These are phyloP conservation scores for Arabidopsis suecica DNA, from an alignment of 345 rosid genomes.

Conservation along the genomic window DNA sequence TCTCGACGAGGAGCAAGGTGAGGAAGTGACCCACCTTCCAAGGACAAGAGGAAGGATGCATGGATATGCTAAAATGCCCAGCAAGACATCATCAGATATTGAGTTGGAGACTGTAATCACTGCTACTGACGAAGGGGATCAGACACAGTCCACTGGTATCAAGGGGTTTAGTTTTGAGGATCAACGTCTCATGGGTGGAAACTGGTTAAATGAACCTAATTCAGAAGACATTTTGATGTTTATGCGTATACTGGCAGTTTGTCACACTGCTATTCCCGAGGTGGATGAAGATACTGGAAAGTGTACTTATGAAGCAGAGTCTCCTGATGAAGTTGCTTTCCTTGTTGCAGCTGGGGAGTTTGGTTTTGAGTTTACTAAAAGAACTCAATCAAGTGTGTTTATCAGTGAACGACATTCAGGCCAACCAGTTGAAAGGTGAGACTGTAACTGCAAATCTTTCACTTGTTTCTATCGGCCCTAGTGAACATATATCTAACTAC, in stretches of 20 bases:
- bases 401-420: constrained; percentile 51
- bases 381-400: constrained; percentile 68
- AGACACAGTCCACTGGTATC: constrained; percentile 39
- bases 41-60: constrained; percentile 33
- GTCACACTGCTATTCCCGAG: constrained; percentile 75
- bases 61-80: constrained; percentile 39
- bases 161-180: constrained; percentile 77
- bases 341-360: constrained; percentile 76
- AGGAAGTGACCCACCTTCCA: constrained; percentile 20
- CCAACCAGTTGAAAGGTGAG: constrained; percentile 59
- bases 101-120: constrained; percentile 82
- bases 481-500: constrained; percentile 8
- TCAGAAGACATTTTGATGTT: constrained; percentile 58
- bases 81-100: constrained; percentile 56
- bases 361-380: constrained; percentile 62
- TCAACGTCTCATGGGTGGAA: constrained; percentile 58
- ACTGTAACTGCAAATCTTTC: constrained; percentile 10
- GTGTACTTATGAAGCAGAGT: constrained; percentile 80
- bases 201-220: constrained; percentile 57
- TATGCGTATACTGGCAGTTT: constrained; percentile 67
- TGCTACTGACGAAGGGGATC: constrained; percentile 55
- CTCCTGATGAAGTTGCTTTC: constrained; percentile 83
- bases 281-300: constrained; percentile 55
- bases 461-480: background rate
- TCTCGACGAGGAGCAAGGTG: constrained; percentile 44